These are phyloP conservation scores for Fagopyrum esculentum DNA, from an alignment of 148 eudicot genomes.

Conservation along the genomic window DNA sequence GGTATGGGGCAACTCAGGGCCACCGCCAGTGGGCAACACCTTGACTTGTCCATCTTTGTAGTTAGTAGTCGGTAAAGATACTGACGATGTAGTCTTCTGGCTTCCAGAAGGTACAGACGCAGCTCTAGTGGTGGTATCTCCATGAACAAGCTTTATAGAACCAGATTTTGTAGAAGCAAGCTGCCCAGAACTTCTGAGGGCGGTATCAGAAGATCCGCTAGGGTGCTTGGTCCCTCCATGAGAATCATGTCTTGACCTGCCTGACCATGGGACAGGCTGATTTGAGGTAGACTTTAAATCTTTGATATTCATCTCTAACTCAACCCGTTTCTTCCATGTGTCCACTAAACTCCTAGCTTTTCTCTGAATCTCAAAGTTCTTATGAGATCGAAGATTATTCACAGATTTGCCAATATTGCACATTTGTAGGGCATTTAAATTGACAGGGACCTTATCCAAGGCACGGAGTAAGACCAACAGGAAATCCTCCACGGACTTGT, in stretches of 20 bases:
- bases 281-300: conserved; percentile 56
- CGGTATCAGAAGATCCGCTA: conserved; percentile 52
- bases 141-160: conserved; percentile 37
- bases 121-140: conserved; percentile 38
- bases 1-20: conserved; percentile 36
- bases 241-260: conserved; percentile 54
- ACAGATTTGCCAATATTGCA: conserved; percentile 96
- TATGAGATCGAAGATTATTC: conserved; percentile 70
- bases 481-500: conserved; percentile 77
- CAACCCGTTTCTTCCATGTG: conserved; percentile 97
- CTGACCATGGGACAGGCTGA: conserved; percentile 53
- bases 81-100: conserved; percentile 28
- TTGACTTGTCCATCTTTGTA: conserved; percentile 32
- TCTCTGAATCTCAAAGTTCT: conserved; percentile 82
- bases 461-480: conserved; percentile 83
- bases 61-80: conserved; percentile 30
- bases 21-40: conserved; percentile 16
- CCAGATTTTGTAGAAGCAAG: conserved; percentile 44
- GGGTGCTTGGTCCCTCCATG: conserved; percentile 36
- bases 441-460: conserved; percentile 82
- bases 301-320: conserved; percentile 73
- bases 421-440: conserved; percentile 69
- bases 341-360: conserved; percentile 86
- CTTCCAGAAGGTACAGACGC: conserved; percentile 35
- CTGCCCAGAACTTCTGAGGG: conserved; percentile 41